phyloP scores from a whole-genome alignment of 164 flowering plant genomes.

The Magnolia sinica region DNA sequence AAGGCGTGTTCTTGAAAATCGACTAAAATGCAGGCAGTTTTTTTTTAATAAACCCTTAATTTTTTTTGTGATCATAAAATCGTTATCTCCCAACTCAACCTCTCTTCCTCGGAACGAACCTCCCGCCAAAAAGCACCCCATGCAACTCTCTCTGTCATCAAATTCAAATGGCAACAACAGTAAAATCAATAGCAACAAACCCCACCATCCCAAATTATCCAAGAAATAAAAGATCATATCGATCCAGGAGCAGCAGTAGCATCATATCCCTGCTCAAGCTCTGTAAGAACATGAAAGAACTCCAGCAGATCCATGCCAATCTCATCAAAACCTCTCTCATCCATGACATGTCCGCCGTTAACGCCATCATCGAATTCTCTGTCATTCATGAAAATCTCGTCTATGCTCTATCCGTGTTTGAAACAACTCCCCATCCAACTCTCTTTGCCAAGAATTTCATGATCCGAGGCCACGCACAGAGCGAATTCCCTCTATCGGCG shows the following conservation, averaged over 20 bases:
- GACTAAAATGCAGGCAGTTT: too few relatives aligned
- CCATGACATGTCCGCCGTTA: slow-evolving; percentile 11
- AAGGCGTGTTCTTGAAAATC: too few relatives aligned
- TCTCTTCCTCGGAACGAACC: too few relatives aligned
- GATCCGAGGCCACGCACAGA: slow-evolving; percentile 14
- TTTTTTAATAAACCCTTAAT: too few relatives aligned
- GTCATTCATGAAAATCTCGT: slow-evolving; percentile 1
- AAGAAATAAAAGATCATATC: background rate
- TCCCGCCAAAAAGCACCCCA: background rate
- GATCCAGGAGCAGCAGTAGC: background rate
- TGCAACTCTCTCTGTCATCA: background rate
- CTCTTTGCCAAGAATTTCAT: slow-evolving; percentile 12
- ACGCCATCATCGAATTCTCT: slow-evolving; percentile 20
- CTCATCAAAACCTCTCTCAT: slow-evolving; percentile 4
- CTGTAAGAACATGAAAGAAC: slow-evolving; percentile 1
- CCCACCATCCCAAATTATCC: background rate
- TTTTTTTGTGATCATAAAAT: too few relatives aligned
- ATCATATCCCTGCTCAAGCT: background rate
- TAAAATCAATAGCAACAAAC: background rate
- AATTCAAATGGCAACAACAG: background rate
- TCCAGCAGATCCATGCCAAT: slow-evolving; percentile 2
- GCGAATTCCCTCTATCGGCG: background rate
- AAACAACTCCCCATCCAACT: background rate
- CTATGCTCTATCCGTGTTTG: slow-evolving; percentile 6
- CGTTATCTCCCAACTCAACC: too few relatives aligned